Conservation (phyloP, 1,284 basidiomycete genomes). For the Apiotrichum akiyoshidainum region DNA sequence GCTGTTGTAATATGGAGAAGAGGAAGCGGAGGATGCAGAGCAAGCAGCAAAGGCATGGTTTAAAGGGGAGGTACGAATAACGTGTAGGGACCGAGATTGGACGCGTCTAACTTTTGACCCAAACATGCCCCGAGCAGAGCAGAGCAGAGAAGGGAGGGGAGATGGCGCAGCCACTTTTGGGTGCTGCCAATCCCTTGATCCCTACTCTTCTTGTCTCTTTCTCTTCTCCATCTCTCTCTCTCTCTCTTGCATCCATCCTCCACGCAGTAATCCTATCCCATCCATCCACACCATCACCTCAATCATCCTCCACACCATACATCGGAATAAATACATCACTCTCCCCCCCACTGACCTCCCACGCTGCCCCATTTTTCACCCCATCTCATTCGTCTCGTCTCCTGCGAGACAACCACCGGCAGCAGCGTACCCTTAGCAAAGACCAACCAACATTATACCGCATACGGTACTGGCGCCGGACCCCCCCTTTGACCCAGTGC, state of each 20-base stretch:
- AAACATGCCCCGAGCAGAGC: too few species aligned
- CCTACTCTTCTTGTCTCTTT: neutral
- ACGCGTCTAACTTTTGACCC: conserved; percentile 12
- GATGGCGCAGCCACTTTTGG: neutral
- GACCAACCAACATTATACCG: too few species aligned
- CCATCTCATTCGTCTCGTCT: neutral
- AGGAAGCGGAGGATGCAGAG: neutral
- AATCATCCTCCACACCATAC: neutral
- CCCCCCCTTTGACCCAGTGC: too few species aligned
- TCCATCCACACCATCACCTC: neutral
- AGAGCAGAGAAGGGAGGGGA: neutral
- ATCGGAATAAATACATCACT: too few species aligned
- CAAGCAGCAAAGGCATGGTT: neutral
- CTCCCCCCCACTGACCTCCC: neutral
- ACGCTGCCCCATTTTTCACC: neutral
- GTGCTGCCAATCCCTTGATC: neutral
- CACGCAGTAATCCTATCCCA: neutral
- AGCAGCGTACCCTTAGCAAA: too few species aligned
- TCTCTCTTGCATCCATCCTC: neutral
- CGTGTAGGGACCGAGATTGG: neutral
- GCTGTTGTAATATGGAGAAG: conserved; percentile 1
- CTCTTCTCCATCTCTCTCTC: neutral
- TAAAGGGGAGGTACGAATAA: neutral
- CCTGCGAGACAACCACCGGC: too few species aligned
- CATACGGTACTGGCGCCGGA: too few species aligned